Evolutionary conservation across 2,329 filamentous ascomycete species (phyloP), one percentile per base, ranked within the genome.

Genomic region (Rhytidhysteron rufulum): DNA sequence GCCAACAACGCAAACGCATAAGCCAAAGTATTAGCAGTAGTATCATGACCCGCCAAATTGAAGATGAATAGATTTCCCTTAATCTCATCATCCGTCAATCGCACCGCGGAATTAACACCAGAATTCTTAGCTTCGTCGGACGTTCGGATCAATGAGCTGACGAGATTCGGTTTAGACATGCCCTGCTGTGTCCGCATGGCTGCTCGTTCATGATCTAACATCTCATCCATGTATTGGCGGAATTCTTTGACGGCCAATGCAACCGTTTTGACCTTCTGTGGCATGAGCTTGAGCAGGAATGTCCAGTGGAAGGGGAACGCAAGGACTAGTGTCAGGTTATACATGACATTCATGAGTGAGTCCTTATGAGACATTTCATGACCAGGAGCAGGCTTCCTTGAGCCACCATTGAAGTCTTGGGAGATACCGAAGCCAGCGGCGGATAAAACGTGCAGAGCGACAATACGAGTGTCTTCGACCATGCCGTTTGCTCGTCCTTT

Each of bases 1-100:
- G 72, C 67, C 1, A 79, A 60, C 4, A 75, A 53, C 1, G 66
- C 63, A n/a, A 77, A 49, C 3, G 71, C 68, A 45, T 71, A 79
- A 1, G 69, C 63, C 33, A 79, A 62, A 0, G 71, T 73, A 37
- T 73, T 74, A 2, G 73, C 71, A 1, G 57, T 61, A 2, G 59
- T 60, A 34, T 61, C 58, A 34, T 60, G 52, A 2, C 58, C 58
- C 2, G 56, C 57, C 18, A 59, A 38, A 11, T 48, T 58, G 38
- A 59, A 60, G 10, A 57, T 51, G 43, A 61, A 63, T 5, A 62
- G 37, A 40, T 62, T 62, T 11, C 57, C 58, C 27, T 48, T 50
- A 2, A 62, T 41, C 43, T 62, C 59, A 5, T 40, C 37, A 19
- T 56, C 50, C 0, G 44, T 49, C 9, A 57, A 30, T 4, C 39